Conservation (phyloP, 129 eudicot genomes). For the Centrapalus pauciflorus region DNA sequence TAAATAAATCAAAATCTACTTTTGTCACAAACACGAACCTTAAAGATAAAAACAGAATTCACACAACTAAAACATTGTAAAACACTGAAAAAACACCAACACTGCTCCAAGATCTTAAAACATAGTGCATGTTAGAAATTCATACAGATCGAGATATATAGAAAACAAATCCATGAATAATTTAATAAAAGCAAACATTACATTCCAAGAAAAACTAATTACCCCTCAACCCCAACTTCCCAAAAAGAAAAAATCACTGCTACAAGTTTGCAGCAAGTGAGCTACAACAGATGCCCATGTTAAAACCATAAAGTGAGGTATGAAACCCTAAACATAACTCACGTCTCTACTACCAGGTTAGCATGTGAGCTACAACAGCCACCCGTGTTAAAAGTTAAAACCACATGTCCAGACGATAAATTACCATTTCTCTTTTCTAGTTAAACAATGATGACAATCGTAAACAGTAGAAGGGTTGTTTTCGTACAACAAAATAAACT, state of each 20-base stretch:
- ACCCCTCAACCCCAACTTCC: not conserved
- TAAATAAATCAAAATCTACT: too few relatives aligned
- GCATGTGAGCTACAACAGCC: too few relatives aligned
- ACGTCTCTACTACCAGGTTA: too few relatives aligned
- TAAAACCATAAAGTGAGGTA: not conserved
- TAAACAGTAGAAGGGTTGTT: not conserved
- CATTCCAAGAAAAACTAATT: not conserved
- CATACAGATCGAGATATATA: not conserved
- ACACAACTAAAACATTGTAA: not conserved
- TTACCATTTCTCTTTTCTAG: too few relatives aligned
- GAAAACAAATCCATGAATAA: not conserved
- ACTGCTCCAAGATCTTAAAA: not conserved
- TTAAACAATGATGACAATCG: not conserved
- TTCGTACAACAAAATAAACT: not conserved
- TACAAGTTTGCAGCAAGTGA: slow-evolving; percentile 14
- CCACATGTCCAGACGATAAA: too few relatives aligned
- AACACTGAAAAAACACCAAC: not conserved
- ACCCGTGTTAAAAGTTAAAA: too few relatives aligned
- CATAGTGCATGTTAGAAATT: not conserved
- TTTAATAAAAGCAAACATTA: not conserved
- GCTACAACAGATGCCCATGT: not conserved
- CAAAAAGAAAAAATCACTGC: too few relatives aligned
- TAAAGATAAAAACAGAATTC: not conserved
- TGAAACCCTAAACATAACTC: too few relatives aligned
- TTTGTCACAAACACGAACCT: not conserved